Percentiles rank a stretch among this genome's conserved stretches.
Conservation (phyloP, 495 filamentous ascomycete genomes). For the Aspergillus funiculosus region DNA sequence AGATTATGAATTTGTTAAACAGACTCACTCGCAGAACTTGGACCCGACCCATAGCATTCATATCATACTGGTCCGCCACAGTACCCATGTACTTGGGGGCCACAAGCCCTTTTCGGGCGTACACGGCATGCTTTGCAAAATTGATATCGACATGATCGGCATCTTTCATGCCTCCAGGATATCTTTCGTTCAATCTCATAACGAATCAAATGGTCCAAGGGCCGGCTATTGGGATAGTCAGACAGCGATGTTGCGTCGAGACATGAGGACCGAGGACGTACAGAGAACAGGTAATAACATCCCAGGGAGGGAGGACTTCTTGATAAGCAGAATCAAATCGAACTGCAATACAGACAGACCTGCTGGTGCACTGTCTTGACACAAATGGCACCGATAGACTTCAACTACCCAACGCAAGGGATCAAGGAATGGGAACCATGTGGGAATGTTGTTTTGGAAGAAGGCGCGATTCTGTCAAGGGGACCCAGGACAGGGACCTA, state of each 20-base stretch:
- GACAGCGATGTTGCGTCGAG: not conserved
- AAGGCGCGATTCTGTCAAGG: not conserved
- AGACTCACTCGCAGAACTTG: constrained; percentile 40
- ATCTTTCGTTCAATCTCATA: constrained; percentile 13
- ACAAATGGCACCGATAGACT: not conserved
- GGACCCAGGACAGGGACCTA: no score
- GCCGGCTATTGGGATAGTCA: not conserved
- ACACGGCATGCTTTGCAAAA: constrained; percentile 22
- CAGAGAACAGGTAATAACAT: not conserved
- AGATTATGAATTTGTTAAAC: not conserved
- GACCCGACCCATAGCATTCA: constrained; percentile 39
- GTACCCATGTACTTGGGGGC: constrained; percentile 40
- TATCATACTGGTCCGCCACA: constrained; percentile 33
- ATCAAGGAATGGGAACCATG: constrained; percentile 8
- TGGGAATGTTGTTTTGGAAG: constrained; percentile 8
- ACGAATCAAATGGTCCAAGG: not conserved
- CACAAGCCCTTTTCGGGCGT: constrained; percentile 26
- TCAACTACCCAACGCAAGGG: not conserved
- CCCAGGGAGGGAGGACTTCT: not conserved
- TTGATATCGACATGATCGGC: constrained; percentile 15
- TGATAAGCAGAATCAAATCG: not conserved
- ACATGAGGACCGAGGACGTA: not conserved
- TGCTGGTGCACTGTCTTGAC: not conserved
- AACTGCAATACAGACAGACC: no score
- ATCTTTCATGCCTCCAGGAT: constrained; percentile 7